Evolutionary conservation across 176 grass and related monocot genomes (phyloP).

Genomic region (Oryza punctata): DNA sequence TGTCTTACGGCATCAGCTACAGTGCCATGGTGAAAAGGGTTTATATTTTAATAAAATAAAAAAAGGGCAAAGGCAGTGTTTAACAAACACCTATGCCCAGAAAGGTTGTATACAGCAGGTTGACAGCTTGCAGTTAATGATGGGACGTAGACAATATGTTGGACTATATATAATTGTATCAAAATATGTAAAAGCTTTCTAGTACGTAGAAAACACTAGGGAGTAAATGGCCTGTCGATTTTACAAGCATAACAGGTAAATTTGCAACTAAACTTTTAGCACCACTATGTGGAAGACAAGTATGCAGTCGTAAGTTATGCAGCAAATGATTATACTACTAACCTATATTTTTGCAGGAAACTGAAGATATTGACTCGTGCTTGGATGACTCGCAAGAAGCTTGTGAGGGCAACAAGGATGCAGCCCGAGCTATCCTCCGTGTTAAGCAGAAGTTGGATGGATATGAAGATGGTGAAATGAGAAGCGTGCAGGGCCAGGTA

Average conservation of each 20-base stretch:
- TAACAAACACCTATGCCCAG: too few relatives aligned
- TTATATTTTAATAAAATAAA: too few relatives aligned
- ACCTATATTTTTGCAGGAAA: conserved; percentile 60
- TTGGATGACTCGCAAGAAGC: conserved; percentile 80
- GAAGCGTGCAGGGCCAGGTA: conserved; percentile 91
- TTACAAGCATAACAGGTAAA: not conserved
- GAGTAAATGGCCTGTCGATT: not conserved
- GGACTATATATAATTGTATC: not conserved
- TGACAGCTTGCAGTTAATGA: too few relatives aligned
- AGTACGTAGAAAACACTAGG: not conserved
- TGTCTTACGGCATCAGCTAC: too few relatives aligned
- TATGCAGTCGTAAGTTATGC: not conserved
- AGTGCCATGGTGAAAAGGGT: too few relatives aligned
- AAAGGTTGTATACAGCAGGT: too few relatives aligned
- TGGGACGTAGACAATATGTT: too few relatives aligned
- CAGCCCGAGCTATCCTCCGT: conserved; percentile 84
- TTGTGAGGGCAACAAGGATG: conserved; percentile 93
- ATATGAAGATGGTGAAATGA: conserved; percentile 90
- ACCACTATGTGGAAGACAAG: not conserved
- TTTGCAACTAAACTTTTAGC: not conserved
- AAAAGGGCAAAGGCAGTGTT: too few relatives aligned
- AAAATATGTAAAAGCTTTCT: not conserved
- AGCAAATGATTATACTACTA: conserved; percentile 17
- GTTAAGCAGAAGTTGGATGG: conserved; percentile 91
- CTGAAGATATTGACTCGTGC: conserved; percentile 62